Conservation (phyloP, 768 basidiomycete species). For the Russula sp. region DNA sequence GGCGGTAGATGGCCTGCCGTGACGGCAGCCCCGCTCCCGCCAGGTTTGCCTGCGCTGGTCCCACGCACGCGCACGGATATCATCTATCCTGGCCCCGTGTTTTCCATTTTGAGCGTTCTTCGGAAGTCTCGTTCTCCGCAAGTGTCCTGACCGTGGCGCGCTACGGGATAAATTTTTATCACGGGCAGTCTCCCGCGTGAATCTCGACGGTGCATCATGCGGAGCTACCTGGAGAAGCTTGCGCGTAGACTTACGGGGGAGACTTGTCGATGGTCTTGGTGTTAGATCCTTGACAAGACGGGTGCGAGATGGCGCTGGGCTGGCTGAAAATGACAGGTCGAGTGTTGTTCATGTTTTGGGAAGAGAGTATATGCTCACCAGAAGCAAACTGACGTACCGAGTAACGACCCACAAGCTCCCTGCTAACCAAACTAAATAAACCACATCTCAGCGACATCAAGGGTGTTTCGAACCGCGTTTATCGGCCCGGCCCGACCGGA, state of each 20-base stretch:
- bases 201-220: constrained; percentile 2
- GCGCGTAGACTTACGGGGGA: constrained; percentile 1
- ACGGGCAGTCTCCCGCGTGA: constrained; percentile 7
- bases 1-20: not conserved
- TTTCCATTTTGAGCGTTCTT: not conserved
- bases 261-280: constrained; percentile 2
- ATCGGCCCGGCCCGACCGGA: too few relatives aligned
- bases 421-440: not conserved
- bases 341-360: not conserved
- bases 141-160: not conserved
- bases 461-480: too few relatives aligned
- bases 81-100: not conserved
- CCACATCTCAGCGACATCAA: constrained; percentile 1
- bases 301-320: constrained; percentile 28
- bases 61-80: not conserved
- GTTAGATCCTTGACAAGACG: constrained; percentile 23
- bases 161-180: not conserved
- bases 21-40: not conserved
- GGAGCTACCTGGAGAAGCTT: constrained; percentile 22
- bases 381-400: constrained; percentile 11
- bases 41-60: not conserved
- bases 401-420: not conserved
- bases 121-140: not conserved
- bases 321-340: constrained; percentile 30
- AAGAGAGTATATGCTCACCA: not conserved